Evolutionary conservation across 192 early-diverging fungal genomes (phyloP).

Genomic region (Coemansia sp.): DNA sequence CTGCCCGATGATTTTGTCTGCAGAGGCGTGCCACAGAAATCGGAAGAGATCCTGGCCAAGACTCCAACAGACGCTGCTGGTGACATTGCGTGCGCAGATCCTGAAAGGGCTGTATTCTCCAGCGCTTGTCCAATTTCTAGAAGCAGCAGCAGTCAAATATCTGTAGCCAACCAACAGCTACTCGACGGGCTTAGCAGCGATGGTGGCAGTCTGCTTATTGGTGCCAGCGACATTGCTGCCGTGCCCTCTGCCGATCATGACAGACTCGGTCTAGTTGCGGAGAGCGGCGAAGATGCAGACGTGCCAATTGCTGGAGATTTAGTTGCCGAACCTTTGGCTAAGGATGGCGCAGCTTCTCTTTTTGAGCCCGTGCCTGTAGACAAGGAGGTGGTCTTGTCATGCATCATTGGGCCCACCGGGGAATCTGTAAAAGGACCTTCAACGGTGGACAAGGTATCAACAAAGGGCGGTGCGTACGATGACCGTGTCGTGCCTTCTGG

Average conservation of each 20-base stretch:
- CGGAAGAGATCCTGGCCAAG: not conserved
- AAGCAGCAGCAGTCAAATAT: not conserved
- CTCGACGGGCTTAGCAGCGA: not conserved
- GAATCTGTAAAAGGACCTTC: not conserved
- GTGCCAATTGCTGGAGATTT: not conserved
- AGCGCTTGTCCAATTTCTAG: not conserved
- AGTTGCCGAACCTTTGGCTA: not conserved
- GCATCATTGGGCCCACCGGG: not conserved
- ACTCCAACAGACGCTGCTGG: not conserved
- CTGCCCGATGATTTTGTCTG: slow-evolving; percentile 18
- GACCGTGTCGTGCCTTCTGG: slow-evolving; percentile 26
- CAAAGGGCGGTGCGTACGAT: not conserved
- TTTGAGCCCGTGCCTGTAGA: not conserved
- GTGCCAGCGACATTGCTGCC: not conserved
- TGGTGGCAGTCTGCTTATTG: not conserved
- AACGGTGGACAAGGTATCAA: not conserved
- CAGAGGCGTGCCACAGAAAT: not conserved
- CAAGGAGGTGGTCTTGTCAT: not conserved
- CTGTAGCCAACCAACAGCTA: not conserved
- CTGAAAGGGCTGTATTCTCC: not conserved
- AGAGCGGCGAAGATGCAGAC: not conserved
- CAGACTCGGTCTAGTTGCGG: not conserved
- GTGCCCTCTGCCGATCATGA: not conserved
- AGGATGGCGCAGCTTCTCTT: not conserved
- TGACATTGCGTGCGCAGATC: not conserved